A percentile compares a stretch with the other conserved stretches of the same genome.
Evolutionary conservation across 78 protist species (phyloP).

Genomic region (Dictyostelium firmibasis): DNA sequence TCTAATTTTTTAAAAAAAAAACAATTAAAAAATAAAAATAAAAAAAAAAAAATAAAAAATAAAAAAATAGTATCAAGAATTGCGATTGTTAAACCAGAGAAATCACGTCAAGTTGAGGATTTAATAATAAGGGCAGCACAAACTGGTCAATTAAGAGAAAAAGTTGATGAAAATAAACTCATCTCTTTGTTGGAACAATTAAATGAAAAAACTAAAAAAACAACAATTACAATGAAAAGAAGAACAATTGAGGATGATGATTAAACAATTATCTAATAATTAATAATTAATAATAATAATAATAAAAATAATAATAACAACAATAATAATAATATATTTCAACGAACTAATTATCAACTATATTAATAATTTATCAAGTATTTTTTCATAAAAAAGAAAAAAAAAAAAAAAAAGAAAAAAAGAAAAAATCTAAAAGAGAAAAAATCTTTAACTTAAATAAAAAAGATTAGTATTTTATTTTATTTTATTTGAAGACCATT

Average conservation of each 20-base stretch:
- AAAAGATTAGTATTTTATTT: neutral
- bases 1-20: neutral
- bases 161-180: constrained; percentile 59
- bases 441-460: neutral
- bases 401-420: neutral
- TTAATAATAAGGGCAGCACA: constrained; percentile 70
- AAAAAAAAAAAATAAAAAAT: neutral
- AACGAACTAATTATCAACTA: neutral
- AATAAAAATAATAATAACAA: neutral
- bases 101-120: constrained; percentile 70
- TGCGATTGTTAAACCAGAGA: constrained; percentile 78
- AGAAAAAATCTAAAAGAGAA: neutral
- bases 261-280: neutral
- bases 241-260: constrained; percentile 1
- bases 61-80: constrained; percentile 53
- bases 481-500: neutral
- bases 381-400: neutral
- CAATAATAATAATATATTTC: neutral
- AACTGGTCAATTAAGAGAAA: constrained; percentile 42
- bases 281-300: neutral
- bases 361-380: too few relatives aligned
- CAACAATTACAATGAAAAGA: constrained; percentile 41
- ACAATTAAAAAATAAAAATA: neutral
- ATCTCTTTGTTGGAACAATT: constrained; percentile 67
- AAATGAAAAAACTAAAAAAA: constrained; percentile 32